Percentiles rank a stretch among this genome's conserved stretches.
Conservation (phyloP, 1,284 basidiomycete species). For the Naganishia albida region DNA sequence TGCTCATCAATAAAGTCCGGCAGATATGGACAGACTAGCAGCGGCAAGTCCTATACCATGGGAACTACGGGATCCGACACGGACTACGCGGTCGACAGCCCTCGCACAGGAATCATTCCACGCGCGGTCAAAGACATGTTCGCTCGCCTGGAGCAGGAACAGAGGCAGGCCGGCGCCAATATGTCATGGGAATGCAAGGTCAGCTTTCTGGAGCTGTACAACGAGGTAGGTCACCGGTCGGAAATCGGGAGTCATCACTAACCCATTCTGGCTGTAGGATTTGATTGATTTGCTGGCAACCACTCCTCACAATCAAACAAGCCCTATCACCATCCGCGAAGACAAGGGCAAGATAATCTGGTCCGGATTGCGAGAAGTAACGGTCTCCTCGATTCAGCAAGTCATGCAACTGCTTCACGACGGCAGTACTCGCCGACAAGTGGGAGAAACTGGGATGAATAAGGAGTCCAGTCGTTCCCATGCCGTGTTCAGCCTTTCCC, state of each 20-base stretch:
- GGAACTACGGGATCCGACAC: slow-evolving; percentile 75
- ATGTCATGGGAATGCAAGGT: slow-evolving; percentile 63
- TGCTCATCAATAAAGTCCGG: not conserved
- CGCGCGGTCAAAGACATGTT: slow-evolving; percentile 92
- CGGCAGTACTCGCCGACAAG: slow-evolving; percentile 85
- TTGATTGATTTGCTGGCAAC: slow-evolving; percentile 81
- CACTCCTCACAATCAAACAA: slow-evolving; percentile 60
- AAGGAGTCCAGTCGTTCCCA: slow-evolving; percentile 96
- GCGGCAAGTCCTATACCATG: slow-evolving; percentile 98
- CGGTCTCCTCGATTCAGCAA: slow-evolving; percentile 76
- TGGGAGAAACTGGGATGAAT: slow-evolving; percentile 98
- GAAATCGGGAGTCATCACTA: not conserved
- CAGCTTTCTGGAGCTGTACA: slow-evolving; percentile 94
- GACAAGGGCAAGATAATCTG: slow-evolving; percentile 96
- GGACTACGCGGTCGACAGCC: slow-evolving; percentile 62
- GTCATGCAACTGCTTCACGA: slow-evolving; percentile 90
- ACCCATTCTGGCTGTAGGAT: slow-evolving; percentile 58
- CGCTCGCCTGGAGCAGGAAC: slow-evolving; percentile 69
- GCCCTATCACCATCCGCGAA: slow-evolving; percentile 93
- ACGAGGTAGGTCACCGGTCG: slow-evolving; percentile 61
- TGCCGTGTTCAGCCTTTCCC: slow-evolving; percentile 95
- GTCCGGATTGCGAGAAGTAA: slow-evolving; percentile 89
- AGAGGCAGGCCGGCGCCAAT: slow-evolving; percentile 68
- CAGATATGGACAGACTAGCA: slow-evolving; percentile 87
- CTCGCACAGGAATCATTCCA: slow-evolving; percentile 80